Evolutionary conservation across 306 rosid genomes (phyloP), one percentile per base, ranked within the genome.

Genomic region (Fragaria vesca): DNA sequence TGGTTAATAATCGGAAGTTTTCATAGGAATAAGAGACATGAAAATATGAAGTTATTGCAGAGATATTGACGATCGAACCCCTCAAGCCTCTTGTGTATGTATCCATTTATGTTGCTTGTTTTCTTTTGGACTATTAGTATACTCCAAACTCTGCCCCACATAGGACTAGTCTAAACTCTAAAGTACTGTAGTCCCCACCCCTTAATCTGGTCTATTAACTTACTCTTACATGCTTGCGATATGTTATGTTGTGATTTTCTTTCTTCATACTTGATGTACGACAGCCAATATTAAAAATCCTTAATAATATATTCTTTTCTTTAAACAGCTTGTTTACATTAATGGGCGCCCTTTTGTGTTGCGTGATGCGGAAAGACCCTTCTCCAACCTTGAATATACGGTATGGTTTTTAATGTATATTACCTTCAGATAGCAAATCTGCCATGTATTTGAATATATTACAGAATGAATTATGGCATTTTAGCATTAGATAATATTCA

Each of bases 361-460:
- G 87, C 97, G 98, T 65, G 98, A 93, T 9, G 97, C 91, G 80
- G 98, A 88, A 86, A 86, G 94, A 73, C 98, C 98, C 18, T 93
- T 93, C 83, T 89, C 94, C 72, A 93, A 93, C 85, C 94, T 93
- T 21, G 98, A 93, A 77, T 93, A 93, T 76, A 93, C 97, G 81
- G 97, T 88, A 87, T 81, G 87, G 54, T 77, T 20, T 76, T 12
- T 36, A 4, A 46, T 77, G 67, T 58, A 48, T 3, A 30, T 67
- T 58, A 43, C 65, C 48, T 48, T n/a, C 67, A 45, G 34, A 60
- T 70, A 48, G 71, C 6, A 66, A 16, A 71, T 73, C 51, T 66
- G 55, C 18, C 72, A 12, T 21, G 3, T 40, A 11, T 38, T 34
- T 84, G 42, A 46, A 42, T 5, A 45, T 17, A 43, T 45, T 30